These are phyloP conservation scores for Emergomyces africanus DNA, from an alignment of 2,329 filamentous ascomycete genomes.

Conservation along the genomic window DNA sequence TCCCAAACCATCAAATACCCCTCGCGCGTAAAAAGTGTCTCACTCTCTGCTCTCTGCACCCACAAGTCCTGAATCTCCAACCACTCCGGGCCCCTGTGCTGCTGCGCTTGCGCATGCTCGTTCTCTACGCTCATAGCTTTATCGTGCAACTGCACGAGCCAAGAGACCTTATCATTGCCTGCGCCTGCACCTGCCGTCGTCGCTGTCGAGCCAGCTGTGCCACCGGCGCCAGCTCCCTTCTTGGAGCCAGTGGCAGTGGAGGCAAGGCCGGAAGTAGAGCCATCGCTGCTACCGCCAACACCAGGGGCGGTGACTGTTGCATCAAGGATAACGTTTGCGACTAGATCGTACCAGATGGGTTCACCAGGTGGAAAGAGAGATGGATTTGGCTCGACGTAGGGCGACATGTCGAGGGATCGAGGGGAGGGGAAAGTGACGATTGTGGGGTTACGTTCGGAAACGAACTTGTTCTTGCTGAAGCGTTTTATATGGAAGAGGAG, in stretches of 20 bases:
- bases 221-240: conserved; percentile 24
- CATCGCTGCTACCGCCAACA: conserved; percentile 22
- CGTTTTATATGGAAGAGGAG: conserved; percentile 93
- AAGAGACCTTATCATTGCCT: conserved; percentile 82
- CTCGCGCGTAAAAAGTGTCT: conserved; percentile 85
- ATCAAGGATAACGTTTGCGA: conserved; percentile 68
- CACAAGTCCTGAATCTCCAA: conserved; percentile 87
- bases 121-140: conserved; percentile 44
- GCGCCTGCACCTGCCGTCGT: conserved; percentile 57
- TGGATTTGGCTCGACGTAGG: conserved; percentile 83
- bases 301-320: conserved; percentile 52
- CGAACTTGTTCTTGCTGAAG: conserved; percentile 94
- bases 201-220: conserved; percentile 12
- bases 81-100: conserved; percentile 58
- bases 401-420: conserved; percentile 69
- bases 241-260: conserved; percentile 16
- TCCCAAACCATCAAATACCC: conserved; percentile 97
- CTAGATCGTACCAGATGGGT: conserved; percentile 87
- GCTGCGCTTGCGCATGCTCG: conserved; percentile 18
- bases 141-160: conserved; percentile 84
- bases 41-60: conserved; percentile 77
- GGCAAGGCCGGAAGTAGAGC: conserved; percentile 13
- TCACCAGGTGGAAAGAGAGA: conserved; percentile 56
- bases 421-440: conserved; percentile 93
- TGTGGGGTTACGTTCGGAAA: conserved; percentile 89